Evolutionary conservation across 352 stramenopile genomes (phyloP), one percentile per base, ranked within the genome.

Genomic region (Phytophthora capsici): DNA sequence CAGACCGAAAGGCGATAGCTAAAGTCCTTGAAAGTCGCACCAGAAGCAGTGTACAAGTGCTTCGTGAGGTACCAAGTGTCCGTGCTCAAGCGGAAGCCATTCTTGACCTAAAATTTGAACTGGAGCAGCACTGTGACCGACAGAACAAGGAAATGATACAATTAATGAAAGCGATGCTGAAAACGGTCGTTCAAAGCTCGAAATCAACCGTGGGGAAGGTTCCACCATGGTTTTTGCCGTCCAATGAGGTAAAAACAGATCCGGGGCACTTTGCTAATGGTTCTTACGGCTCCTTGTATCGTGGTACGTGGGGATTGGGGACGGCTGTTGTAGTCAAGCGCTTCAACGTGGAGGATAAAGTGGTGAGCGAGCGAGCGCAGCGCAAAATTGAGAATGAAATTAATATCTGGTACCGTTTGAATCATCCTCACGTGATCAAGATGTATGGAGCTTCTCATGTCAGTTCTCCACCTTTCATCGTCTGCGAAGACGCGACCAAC

Each of bases 281-380:
- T 4, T 71, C 72, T 1, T 77, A 69, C 23, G 68, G 51, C 2
- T 57, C 52, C 0, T 34, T 72, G 0, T 61, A 77, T 34, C 72
- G 46, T 45, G 68, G 72, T 0, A 41, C 59, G 2, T 71, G 57
- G 57, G 56, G 64, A 5, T 4, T 49, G 5, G 61, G 57, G 9
- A 71, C 64, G 0, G 55, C 46, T 0, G 67, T 84, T 4, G 70
- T 84, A 2, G 70, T 84, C 16, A 80, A 78, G 41, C 70, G 55
- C 7, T 66, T 77, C 5, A 22, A 62, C 4, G 37, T 67, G 4
- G 64, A 75, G 12, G 58, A 32, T 2, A 23, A 44, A 14, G 55
- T 49, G 6, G 17, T 48, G 8, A 60, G 46, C 2, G 57, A 61
- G 2, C 14, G n/a, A 9, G 40, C 57, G 3, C 56, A 22, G 40